These are phyloP conservation scores for Picea glauca DNA, from an alignment of 75 land plant genomes.

Conservation along the genomic window DNA sequence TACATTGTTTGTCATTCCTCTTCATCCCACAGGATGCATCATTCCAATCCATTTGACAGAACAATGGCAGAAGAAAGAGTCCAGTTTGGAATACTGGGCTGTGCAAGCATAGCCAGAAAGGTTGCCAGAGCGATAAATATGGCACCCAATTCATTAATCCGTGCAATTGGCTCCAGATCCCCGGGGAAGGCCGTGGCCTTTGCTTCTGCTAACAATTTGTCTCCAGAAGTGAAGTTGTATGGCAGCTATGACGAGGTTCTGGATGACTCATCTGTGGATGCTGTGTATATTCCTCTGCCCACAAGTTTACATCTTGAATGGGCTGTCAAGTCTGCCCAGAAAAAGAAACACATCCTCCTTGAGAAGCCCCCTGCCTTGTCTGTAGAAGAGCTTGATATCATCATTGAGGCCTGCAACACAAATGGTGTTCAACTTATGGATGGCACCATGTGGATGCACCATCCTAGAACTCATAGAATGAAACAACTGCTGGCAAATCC, in stretches of 20 bases:
- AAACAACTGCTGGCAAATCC: too few relatives aligned
- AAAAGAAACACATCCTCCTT: slow-evolving; percentile 70
- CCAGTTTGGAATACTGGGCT: slow-evolving; percentile 70
- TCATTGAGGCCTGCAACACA: slow-evolving; percentile 36
- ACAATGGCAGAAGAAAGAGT: neutral
- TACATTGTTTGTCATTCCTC: too few relatives aligned
- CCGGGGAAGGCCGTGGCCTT: slow-evolving; percentile 37
- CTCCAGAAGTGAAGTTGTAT: slow-evolving; percentile 11
- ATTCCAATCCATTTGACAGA: neutral
- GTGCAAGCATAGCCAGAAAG: slow-evolving; percentile 74
- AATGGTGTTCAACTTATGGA: slow-evolving; percentile 22
- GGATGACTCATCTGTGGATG: slow-evolving; percentile 64
- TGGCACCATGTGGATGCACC: too few relatives aligned
- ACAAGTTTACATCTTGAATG: slow-evolving; percentile 63
- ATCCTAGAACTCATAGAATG: too few relatives aligned
- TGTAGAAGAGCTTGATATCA: slow-evolving; percentile 52
- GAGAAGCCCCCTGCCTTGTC: slow-evolving; percentile 75
- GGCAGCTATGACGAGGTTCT: slow-evolving; percentile 30
- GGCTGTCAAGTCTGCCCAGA: slow-evolving; percentile 58
- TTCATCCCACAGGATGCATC: too few relatives aligned
- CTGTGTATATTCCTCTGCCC: slow-evolving; percentile 81
- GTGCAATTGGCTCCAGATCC: slow-evolving; percentile 49
- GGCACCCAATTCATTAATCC: slow-evolving; percentile 34
- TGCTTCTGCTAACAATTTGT: slow-evolving; percentile 19
- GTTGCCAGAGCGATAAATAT: slow-evolving; percentile 48